A percentile compares a stretch with the other conserved stretches of the same genome.
Evolutionary conservation across 73 alveolate species (phyloP).

Genomic region (Stentor roeselii): DNA sequence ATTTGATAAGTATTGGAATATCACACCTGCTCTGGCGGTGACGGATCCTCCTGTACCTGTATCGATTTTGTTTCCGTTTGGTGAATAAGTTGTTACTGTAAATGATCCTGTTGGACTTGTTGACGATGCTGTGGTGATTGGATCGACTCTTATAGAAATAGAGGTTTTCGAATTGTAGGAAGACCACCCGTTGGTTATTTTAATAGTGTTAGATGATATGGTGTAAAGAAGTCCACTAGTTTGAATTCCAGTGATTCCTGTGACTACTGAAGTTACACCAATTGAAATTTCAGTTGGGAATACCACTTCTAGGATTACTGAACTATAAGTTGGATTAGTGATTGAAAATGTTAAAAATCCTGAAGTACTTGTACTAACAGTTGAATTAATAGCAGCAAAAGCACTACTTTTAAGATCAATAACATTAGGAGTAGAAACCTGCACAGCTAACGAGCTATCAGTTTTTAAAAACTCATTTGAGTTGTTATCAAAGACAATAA

Average conservation of each 20-base stretch:
- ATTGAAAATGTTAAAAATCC: background rate
- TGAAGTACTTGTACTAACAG: slow-evolving; percentile 5
- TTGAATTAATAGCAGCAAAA: background rate
- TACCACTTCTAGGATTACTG: background rate
- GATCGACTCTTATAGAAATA: background rate
- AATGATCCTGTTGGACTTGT: slow-evolving; percentile 1
- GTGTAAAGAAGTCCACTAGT: no score
- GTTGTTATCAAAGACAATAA: background rate
- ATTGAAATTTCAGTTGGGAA: background rate
- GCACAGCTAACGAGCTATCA: background rate
- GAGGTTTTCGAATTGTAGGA: background rate
- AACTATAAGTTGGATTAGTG: background rate
- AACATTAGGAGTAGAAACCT: background rate
- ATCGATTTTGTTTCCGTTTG: background rate
- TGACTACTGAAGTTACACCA: background rate
- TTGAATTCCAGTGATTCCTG: background rate
- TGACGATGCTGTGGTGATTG: slow-evolving; percentile 8
- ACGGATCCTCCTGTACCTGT: slow-evolving; percentile 4
- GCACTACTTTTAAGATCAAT: background rate
- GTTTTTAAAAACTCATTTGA: background rate
- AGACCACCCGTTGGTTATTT: slow-evolving; percentile 8
- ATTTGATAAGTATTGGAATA: background rate
- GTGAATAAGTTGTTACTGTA: background rate
- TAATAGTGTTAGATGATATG: background rate
- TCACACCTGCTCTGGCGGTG: background rate